phyloP scores from a whole-genome alignment of 2,329 filamentous ascomycete genomes.

The Penicillium sp. region DNA sequence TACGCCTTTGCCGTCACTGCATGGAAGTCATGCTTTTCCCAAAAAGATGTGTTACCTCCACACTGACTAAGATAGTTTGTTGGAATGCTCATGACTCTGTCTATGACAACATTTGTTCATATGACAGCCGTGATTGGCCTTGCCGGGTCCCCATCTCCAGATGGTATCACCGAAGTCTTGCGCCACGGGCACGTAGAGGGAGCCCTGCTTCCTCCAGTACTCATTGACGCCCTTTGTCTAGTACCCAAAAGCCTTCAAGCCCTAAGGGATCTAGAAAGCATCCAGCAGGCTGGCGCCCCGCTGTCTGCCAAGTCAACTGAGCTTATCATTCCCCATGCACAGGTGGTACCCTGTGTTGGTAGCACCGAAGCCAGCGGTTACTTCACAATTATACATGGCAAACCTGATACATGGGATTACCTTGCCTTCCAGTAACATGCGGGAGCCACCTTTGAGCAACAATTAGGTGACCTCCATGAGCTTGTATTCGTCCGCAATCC shows the following conservation, averaged over 20 bases:
- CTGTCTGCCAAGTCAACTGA: conserved; percentile 26
- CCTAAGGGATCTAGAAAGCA: conserved; percentile 13
- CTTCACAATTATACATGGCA: conserved; percentile 6
- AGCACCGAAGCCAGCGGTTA: conserved; percentile 24
- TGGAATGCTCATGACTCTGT: conserved; percentile 19
- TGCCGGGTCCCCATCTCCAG: conserved; percentile 8
- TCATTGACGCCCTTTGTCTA: conserved; percentile 24
- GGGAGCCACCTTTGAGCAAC: conserved; percentile 13
- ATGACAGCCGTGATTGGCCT: conserved; percentile 20
- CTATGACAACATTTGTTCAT: conserved; percentile 16
- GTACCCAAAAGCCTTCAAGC: conserved; percentile 11
- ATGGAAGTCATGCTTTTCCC: conserved; percentile 11
- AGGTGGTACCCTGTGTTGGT: conserved; percentile 23
- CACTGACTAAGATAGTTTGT: conserved; percentile 10
- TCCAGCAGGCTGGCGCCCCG: conserved; percentile 25
- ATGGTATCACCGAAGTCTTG: conserved; percentile 16
- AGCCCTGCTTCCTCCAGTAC: conserved; percentile 18
- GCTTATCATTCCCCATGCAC: conserved; percentile 14
- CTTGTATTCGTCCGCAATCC: conserved; percentile 21
- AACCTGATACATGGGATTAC: conserved; percentile 20
- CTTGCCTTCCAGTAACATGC: conserved; percentile 15
- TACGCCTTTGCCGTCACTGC: conserved; percentile 24
- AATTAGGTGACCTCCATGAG: conserved; percentile 18
- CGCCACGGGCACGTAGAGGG: conserved; percentile 14
- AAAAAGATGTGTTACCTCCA: neutral